phyloP scores from a whole-genome alignment of 345 rosid genomes.

The Corymbia maculata region DNA sequence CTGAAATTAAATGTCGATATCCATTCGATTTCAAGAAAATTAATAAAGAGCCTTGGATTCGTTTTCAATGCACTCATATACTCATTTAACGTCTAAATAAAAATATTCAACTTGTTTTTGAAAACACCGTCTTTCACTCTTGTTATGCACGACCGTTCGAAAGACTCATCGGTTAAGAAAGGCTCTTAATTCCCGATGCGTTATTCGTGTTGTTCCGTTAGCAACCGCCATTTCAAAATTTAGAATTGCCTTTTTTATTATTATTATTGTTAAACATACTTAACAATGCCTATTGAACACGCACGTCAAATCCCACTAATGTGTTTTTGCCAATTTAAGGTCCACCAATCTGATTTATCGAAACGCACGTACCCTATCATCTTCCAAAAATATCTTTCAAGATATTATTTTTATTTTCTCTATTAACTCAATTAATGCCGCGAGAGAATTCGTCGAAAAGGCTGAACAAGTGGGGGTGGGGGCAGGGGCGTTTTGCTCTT shows the following conservation, averaged over 20 bases:
- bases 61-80: fast-evolving
- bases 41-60: not conserved
- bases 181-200: not conserved
- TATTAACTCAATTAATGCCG: not conserved
- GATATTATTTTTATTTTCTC: not conserved
- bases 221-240: not conserved
- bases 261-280: not conserved
- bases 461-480: no score
- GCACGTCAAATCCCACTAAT: not conserved
- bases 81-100: fast-evolving
- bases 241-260: no score
- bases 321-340: not conserved
- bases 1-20: not conserved
- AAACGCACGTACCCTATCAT: not conserved
- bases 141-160: not conserved
- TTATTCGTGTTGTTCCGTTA: no score
- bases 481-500: not conserved
- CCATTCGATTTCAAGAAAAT: not conserved
- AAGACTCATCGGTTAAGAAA: not conserved
- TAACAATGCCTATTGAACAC: no score
- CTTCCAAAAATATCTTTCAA: not conserved
- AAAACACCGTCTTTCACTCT: not conserved
- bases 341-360: not conserved
- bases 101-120: no score
- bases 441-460: not conserved